phyloP scores from a whole-genome alignment of 805 yeast species.

The Zygotorulaspora chibaensis region DNA sequence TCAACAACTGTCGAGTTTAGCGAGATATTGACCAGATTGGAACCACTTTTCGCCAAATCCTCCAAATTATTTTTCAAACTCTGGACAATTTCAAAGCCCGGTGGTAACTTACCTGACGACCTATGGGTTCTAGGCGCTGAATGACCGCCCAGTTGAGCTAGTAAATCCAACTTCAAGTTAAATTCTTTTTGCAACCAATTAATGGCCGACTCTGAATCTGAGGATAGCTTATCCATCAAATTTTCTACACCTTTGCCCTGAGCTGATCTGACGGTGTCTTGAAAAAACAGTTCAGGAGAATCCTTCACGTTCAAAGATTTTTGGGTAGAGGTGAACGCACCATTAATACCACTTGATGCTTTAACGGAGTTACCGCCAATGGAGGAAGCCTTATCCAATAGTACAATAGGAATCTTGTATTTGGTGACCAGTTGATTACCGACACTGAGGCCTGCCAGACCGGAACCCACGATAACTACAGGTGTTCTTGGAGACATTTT shows the following conservation, averaged over 20 bases:
- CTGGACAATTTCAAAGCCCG: conserved; percentile 55
- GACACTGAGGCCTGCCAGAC: conserved; percentile 52
- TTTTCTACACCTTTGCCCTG: conserved; percentile 53
- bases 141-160: conserved; percentile 81
- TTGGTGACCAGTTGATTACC: conserved; percentile 38
- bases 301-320: conserved; percentile 47
- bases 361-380: conserved; percentile 59
- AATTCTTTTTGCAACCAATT: conserved; percentile 68
- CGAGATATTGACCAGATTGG: conserved; percentile 35
- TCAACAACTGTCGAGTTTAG: conserved; percentile 39
- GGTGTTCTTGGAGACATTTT: conserved; percentile 23
- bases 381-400: conserved; percentile 46
- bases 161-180: conserved; percentile 57
- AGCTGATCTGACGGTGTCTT: conserved; percentile 67
- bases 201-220: conserved; percentile 62
- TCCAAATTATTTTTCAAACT: conserved; percentile 40
- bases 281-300: conserved; percentile 51
- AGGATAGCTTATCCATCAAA: conserved; percentile 55
- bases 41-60: conserved; percentile 27
- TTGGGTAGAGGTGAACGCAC: conserved; percentile 67
- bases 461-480: conserved; percentile 51
- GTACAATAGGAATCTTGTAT: conserved; percentile 39
- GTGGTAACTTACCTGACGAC: conserved; percentile 56
- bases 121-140: conserved; percentile 77
- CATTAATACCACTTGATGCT: conserved; percentile 64